A percentile compares a stretch with the other conserved stretches of the same genome.
phyloP scores from a whole-genome alignment of 2,329 filamentous ascomycete species.

The Elsinoe australis region DNA sequence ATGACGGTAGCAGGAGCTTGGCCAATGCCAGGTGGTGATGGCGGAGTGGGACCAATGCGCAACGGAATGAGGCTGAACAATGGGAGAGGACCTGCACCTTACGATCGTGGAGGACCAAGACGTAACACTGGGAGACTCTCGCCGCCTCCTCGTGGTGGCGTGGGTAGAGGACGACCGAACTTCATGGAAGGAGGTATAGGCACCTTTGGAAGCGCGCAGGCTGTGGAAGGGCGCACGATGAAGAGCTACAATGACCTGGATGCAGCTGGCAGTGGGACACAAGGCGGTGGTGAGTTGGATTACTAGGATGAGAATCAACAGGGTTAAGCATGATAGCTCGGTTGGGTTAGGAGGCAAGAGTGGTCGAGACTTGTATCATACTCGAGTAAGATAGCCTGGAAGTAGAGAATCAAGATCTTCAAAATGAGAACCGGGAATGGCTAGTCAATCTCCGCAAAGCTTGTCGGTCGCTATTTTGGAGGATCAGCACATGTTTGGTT shows the following conservation, averaged over 20 bases:
- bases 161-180: conserved; percentile 55
- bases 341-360: background rate
- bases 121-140: conserved; percentile 41
- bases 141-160: conserved; percentile 43
- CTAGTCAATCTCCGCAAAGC: conserved; percentile 13
- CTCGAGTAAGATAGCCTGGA: background rate
- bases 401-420: no score
- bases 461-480: no score
- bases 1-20: conserved; percentile 19
- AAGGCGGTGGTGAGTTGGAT: conserved; percentile 75
- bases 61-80: conserved; percentile 23
- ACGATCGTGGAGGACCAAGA: conserved; percentile 50
- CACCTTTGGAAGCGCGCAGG: conserved; percentile 77
- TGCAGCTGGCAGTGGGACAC: conserved; percentile 46
- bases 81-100: conserved; percentile 23
- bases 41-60: conserved; percentile 38
- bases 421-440: background rate
- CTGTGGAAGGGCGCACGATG: conserved; percentile 82
- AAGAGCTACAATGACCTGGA: conserved; percentile 98
- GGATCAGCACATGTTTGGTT: conserved; percentile 10
- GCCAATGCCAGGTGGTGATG: conserved; percentile 25
- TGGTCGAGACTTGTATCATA: conserved; percentile 3
- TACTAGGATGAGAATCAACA: conserved; percentile 50
- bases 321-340: background rate
- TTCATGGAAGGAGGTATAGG: conserved; percentile 66